A percentile compares a stretch with the other conserved stretches of the same genome.
Evolutionary conservation across 2,329 filamentous ascomycete genomes (phyloP).

Genomic region (Colletotrichum truncatum): DNA sequence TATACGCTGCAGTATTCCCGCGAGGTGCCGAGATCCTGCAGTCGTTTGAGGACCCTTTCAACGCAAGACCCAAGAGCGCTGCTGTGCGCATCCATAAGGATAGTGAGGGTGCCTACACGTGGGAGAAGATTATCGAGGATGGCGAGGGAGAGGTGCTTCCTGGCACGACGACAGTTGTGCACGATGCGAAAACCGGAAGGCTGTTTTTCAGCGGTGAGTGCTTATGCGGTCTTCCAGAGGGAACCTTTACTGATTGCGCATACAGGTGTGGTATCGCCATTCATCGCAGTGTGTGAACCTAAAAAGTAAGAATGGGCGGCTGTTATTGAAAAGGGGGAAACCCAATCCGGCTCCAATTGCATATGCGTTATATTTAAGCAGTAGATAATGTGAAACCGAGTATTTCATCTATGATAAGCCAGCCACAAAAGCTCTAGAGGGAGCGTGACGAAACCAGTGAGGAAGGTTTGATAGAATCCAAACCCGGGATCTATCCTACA

Average conservation of each 20-base stretch:
- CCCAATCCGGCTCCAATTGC: too few relatives aligned
- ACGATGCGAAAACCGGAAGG: slow-evolving; percentile 38
- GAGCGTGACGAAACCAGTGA: too few relatives aligned
- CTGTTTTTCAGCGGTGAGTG: slow-evolving; percentile 38
- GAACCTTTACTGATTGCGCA: background rate
- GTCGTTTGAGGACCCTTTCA: slow-evolving; percentile 32
- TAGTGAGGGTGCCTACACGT: slow-evolving; percentile 24
- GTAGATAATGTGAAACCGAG: too few relatives aligned
- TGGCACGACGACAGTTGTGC: slow-evolving; percentile 35
- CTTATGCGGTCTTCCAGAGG: background rate
- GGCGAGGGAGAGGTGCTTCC: slow-evolving; percentile 35
- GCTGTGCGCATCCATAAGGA: slow-evolving; percentile 35
- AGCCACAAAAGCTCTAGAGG: too few relatives aligned
- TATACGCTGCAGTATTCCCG: slow-evolving; percentile 37
- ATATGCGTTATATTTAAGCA: too few relatives aligned
- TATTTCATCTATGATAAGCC: too few relatives aligned
- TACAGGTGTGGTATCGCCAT: slow-evolving; percentile 33
- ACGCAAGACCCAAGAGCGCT: slow-evolving; percentile 25
- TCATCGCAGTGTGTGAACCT: slow-evolving; percentile 35
- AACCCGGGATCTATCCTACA: too few relatives aligned
- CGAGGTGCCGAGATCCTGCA: slow-evolving; percentile 24
- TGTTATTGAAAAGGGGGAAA: too few relatives aligned
- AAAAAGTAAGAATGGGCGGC: background rate
- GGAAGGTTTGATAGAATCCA: too few relatives aligned
- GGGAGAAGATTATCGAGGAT: slow-evolving; percentile 40